Evolutionary conservation across 2,329 filamentous ascomycete genomes (phyloP), one percentile per base, ranked within the genome.

Genomic region (Ophiostoma sp.): DNA sequence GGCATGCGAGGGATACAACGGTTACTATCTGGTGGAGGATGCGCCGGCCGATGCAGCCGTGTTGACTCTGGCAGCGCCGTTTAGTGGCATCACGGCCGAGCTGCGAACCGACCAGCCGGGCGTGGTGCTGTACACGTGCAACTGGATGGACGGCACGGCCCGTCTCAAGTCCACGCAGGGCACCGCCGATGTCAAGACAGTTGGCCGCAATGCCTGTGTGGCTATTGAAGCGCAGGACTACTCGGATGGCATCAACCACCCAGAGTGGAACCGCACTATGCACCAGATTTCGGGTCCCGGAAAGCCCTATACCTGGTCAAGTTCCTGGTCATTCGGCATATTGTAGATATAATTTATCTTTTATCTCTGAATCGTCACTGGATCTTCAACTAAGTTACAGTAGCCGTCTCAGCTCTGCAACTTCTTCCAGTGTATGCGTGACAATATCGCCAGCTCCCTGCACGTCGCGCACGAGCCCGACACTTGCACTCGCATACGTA

Each of bases 401-500:
- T 39, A 64, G 60, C 31, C 15, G 10, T 15, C 31, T 23, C 62
- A 39, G 11, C 62, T 65, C 62, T 65, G 62, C 17, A 3, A 70
- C 65, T 54, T 74, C 73, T 0, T 6, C 4, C 1, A 69, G 62
- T 3, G 62, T 54, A 15, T 48, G 39, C 15, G 67, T 60, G 5
- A 74, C 64, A 48, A 74, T 74, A 3, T 31, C 62, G 0, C 27
- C 69, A 0, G 72, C 72, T 0, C 17, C 35, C 17, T 72, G 36
- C 7, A 74, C 72, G 33, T 48, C 60, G 2, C 71, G 69, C 0
- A 75, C 71, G 3, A 75, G 69, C 0, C 74, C 74, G 0, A 75
- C 71, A 39, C 72, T 69, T 0, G 74, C 73, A 4, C 73, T 67
- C 3, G 67, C 73, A 23, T 74, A 74, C 3, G 74, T 74, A 1